Percentiles rank a stretch among this genome's conserved stretches.
phyloP scores from a whole-genome alignment of 2,329 filamentous ascomycete species.

The Pyrenochaeta sp. region DNA sequence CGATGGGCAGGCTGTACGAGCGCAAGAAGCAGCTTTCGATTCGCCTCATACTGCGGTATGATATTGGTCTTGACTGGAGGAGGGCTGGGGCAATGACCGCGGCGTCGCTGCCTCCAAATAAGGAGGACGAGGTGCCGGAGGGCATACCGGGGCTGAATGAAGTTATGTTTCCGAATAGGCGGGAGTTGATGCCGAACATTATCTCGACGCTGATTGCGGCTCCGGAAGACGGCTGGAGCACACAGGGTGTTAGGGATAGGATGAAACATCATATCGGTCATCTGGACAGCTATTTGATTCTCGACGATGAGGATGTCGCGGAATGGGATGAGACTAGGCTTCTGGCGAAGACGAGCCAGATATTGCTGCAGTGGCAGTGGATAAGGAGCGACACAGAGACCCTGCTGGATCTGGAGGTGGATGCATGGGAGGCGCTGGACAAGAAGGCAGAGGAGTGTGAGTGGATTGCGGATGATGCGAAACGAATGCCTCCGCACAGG shows the following conservation, averaged over 20 bases:
- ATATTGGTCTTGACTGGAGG: slow-evolving; percentile 36
- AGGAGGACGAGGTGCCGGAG: background rate
- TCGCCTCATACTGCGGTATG: slow-evolving; percentile 32
- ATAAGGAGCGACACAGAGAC: slow-evolving; percentile 31
- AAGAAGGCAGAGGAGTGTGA: slow-evolving; percentile 30
- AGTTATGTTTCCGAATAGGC: background rate
- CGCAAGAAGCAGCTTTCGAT: slow-evolving; percentile 25
- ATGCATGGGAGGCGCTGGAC: slow-evolving; percentile 32
- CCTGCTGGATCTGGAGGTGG: slow-evolving; percentile 32
- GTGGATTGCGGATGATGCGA: slow-evolving; percentile 33
- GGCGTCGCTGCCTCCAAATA: slow-evolving; percentile 7
- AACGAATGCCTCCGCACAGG: slow-evolving; percentile 1
- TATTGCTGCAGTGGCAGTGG: slow-evolving; percentile 39
- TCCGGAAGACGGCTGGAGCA: slow-evolving; percentile 18
- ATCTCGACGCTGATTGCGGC: slow-evolving; percentile 32
- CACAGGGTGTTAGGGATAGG: slow-evolving; percentile 25
- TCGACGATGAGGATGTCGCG: slow-evolving; percentile 26
- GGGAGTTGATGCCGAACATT: slow-evolving; percentile 25
- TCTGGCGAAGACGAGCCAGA: slow-evolving; percentile 14
- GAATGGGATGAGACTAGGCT: slow-evolving; percentile 18
- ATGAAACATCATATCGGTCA: slow-evolving; percentile 42
- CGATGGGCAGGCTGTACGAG: slow-evolving; percentile 28
- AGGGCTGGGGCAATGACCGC: slow-evolving; percentile 14
- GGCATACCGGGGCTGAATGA: background rate
- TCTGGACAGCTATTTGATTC: slow-evolving; percentile 30